These are phyloP conservation scores for Tremellales sp. DNA, from an alignment of 1,284 basidiomycete species.

Conservation along the genomic window DNA sequence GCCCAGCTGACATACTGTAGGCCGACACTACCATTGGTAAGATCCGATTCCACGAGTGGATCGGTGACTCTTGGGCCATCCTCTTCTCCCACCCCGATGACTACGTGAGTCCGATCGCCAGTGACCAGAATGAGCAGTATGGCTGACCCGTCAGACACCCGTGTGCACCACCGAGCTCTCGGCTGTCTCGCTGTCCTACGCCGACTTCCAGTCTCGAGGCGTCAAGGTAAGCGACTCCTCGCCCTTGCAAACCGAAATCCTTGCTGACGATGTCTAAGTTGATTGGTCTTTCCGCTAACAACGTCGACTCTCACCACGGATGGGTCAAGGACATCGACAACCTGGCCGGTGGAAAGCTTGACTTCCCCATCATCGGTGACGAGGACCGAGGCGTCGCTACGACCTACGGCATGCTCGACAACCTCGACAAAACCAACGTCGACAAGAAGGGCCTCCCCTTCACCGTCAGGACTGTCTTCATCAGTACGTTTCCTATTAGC, in stretches of 20 bases:
- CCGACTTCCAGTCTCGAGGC: constrained; percentile 78
- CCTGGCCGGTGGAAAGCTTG: constrained; percentile 63
- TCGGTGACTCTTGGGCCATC: constrained; percentile 82
- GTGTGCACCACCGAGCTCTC: constrained; percentile 96
- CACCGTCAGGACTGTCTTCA: constrained; percentile 89
- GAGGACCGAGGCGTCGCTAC: constrained; percentile 78
- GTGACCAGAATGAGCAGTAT: background rate
- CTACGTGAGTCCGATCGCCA: constrained; percentile 32
- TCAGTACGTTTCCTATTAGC: constrained; percentile 53
- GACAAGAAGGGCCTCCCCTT: constrained; percentile 67
- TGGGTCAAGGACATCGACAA: constrained; percentile 94
- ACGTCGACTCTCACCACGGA: constrained; percentile 72
- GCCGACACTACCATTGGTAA: constrained; percentile 66
- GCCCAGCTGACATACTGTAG: constrained; percentile 54
- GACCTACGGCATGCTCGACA: constrained; percentile 76
- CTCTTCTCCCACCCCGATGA: constrained; percentile 90
- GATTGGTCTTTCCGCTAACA: constrained; percentile 84
- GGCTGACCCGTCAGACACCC: constrained; percentile 33
- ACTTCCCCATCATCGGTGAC: constrained; percentile 97
- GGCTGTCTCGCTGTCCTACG: constrained; percentile 80
- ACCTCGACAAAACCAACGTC: constrained; percentile 80
- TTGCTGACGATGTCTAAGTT: constrained; percentile 54
- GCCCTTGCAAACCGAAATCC: background rate
- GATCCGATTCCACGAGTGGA: constrained; percentile 77
- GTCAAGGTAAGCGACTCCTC: constrained; percentile 60